Evolutionary conservation across 192 early-diverging fungal species (phyloP).

Genomic region (Pilaira anomala): DNA sequence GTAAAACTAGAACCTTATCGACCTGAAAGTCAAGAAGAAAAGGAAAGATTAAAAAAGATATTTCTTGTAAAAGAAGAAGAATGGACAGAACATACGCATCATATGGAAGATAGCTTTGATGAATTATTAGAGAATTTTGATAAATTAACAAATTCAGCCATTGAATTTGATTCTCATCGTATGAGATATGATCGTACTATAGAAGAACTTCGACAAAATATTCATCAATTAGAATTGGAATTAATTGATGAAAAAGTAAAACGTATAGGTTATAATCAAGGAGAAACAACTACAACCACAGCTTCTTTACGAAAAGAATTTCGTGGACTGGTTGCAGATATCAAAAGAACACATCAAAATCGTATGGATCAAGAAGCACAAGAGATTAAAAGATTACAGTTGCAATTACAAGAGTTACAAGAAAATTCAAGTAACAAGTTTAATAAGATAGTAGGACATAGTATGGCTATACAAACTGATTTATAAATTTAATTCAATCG

Average conservation of each 20-base stretch:
- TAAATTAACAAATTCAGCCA: constrained; percentile 37
- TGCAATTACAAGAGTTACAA: constrained; percentile 38
- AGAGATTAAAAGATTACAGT: constrained; percentile 44
- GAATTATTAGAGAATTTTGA: constrained; percentile 44
- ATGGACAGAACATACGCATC: constrained; percentile 19
- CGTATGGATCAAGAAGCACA: constrained; percentile 42
- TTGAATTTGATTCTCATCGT: constrained; percentile 40
- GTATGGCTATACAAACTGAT: constrained; percentile 21
- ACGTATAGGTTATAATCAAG: constrained; percentile 23
- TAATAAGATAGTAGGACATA: constrained; percentile 31
- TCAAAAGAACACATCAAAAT: constrained; percentile 47
- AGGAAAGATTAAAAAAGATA: not conserved
- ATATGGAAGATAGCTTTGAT: constrained; percentile 39
- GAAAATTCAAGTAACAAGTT: constrained; percentile 26
- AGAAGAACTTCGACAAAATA: constrained; percentile 27
- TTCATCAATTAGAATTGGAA: constrained; percentile 32
- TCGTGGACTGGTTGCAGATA: constrained; percentile 46
- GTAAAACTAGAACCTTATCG: too few relatives aligned
- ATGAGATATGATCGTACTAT: constrained; percentile 33
- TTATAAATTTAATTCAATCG: constrained; percentile 56
- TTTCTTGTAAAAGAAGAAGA: not conserved
- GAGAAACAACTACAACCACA: constrained; percentile 33
- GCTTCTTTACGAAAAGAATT: constrained; percentile 54
- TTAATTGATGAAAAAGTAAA: constrained; percentile 39
- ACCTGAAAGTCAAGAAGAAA: too few relatives aligned